phyloP scores from a whole-genome alignment of 352 stramenopile species.

The Pythium insidiosum region DNA sequence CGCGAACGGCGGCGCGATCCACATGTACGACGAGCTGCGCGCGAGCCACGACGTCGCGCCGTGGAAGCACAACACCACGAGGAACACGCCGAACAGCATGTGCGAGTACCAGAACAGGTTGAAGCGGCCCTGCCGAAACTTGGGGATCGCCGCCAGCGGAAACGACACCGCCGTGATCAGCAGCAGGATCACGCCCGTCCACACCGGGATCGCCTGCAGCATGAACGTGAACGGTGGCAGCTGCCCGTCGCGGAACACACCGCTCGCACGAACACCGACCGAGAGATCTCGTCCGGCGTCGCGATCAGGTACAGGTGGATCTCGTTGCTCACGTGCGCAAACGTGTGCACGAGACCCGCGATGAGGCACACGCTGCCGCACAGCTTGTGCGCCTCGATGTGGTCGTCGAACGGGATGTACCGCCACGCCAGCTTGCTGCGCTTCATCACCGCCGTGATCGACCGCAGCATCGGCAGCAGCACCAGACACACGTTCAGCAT shows the following conservation, averaged over 20 bases:
- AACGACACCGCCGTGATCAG: constrained; percentile 61
- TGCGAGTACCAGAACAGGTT: constrained; percentile 81
- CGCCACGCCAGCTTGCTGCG: constrained; percentile 48
- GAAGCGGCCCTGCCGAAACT: constrained; percentile 67
- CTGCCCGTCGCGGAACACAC: constrained; percentile 41
- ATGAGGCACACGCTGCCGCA: constrained; percentile 47
- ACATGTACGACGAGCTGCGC: constrained; percentile 46
- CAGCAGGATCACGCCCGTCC: constrained; percentile 63
- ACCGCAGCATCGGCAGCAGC: constrained; percentile 72
- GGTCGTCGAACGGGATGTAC: constrained; percentile 75
- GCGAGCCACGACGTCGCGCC: constrained; percentile 59
- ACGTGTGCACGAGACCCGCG: constrained; percentile 51
- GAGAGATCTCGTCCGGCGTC: constrained; percentile 44
- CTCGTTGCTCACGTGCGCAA: constrained; percentile 62
- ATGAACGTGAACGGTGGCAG: constrained; percentile 56
- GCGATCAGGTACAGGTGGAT: constrained; percentile 61
- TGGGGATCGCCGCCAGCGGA: constrained; percentile 57
- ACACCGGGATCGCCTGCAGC: constrained; percentile 60
- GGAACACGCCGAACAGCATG: constrained; percentile 68
- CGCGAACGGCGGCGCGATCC: constrained; percentile 51
- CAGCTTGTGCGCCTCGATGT: constrained; percentile 79
- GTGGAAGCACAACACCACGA: constrained; percentile 58
- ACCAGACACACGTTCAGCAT: constrained; percentile 78
- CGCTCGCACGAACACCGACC: constrained; percentile 49
- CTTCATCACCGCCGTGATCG: constrained; percentile 69